Evolutionary conservation across 2,329 filamentous ascomycete genomes (phyloP), one percentile per base, ranked within the genome.

Genomic region (Beauveria pseudobassiana): DNA sequence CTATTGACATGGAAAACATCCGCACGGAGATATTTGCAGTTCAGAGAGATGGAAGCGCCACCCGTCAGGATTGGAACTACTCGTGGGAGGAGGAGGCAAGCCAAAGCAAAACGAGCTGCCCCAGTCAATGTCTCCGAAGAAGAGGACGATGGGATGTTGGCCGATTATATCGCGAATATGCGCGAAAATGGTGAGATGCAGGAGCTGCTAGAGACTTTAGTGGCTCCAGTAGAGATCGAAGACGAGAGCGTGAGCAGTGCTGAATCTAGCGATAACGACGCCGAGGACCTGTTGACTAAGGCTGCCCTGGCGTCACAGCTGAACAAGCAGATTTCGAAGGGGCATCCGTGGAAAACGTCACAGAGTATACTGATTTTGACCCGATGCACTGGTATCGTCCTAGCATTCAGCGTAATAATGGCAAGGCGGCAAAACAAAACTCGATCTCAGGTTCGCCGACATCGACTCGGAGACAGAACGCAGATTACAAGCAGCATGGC

Each of bases 301-400:
- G 46, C 22, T 8, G 8, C 24, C 1, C 12, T 52, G 0, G 26
- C 51, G 1, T 30, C n/a, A 20, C 26, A 49, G 20, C 26, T 50
- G 48, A 59, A 34, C 72, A 73, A 24, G 69, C 73, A 40, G 72
- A 78, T 65, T 74, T 76, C 10, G 73, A 87, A 62, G 40, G 49
- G 58, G n/a, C n/a, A 1, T 20, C 40, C 12, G 20, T 10, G 26
- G 50, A 50, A 14, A 24, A 12, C 14, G 34, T 28, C 50, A 38
- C 46, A 14, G 75, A 74, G 2, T 83, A 85, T 64, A 85, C 88
- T 63, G 89, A 86, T 9, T 87, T 96, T 65, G 91, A 96, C 69
- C 78, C 96, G 50, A 93, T 95, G 87, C 90, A 96, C 69, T 91
- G 89, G 75, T 83, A 89, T 18, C 81, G 87, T 28, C 86, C 87